Base-by-base conservation (phyloP, 2,329 filamentous ascomycete species). In the Tolypocladium ovalisporum region DNA sequence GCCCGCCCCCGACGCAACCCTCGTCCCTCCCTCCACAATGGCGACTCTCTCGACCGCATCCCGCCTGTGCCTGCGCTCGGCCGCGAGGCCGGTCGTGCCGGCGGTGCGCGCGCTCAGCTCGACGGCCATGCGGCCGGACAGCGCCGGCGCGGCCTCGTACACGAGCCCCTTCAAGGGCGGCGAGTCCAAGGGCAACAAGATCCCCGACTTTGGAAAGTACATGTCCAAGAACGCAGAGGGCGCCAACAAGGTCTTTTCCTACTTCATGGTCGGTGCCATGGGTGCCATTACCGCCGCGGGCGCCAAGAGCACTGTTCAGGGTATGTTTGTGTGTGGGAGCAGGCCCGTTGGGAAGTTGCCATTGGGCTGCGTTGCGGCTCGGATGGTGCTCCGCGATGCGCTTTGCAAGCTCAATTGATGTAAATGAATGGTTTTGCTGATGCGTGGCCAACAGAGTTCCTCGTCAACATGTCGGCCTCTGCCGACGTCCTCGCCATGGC, bases 391-490 rank as follows among this genome's bases (percentile, higher is more conserved):
- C 58, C 13, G n/a, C 36, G 8, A 24, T 56, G 19, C 54, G 59
- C 10, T 17, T 17, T 40, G 4, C n/a, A 34, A 35, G 47, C 47
- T 51, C 27, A 42, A 15, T 55, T 24, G 35, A 39, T 53, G 58
- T 57, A 62, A 64, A 64, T 68, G 65, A 64, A 62, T 61, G n/a
- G n/a, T 62, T 60, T 62, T 71, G 64, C 66, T 62, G 56, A 66
- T 61, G 52, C 61, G 58, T 54, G 54, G 49, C 59, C 58, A 65
- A 64, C 76, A 99, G 94, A 99, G 79, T 99, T 99, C 85, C 84
- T 99, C 64, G 90, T 96, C 80, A 99, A 97, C 86, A 97, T 99
- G 95, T 95, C 93, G 70, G 94, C 94, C 62, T 99, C 94, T 61
- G 94, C 94, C 77, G 94, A 99, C 71, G 91, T 99, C 71, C 79